Evolutionary conservation across 2,329 filamentous ascomycete species (phyloP).

Genomic region (Colletotrichum sp.): DNA sequence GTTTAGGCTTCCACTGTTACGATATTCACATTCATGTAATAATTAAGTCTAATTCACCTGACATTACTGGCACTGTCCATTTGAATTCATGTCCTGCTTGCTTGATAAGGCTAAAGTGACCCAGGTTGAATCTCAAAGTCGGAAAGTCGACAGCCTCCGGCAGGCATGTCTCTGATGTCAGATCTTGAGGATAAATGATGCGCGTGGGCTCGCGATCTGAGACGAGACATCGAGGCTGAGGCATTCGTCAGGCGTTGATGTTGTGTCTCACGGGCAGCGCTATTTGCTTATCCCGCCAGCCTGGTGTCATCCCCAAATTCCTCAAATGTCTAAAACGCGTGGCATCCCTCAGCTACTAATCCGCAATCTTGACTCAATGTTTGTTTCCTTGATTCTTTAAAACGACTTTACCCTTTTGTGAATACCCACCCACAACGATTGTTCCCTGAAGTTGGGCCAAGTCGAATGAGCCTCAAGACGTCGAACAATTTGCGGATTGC

Average conservation of each 20-base stretch:
- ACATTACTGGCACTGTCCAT: background rate
- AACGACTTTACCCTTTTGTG: fast-evolving
- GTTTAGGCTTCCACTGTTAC: background rate
- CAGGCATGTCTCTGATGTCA: background rate
- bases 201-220: background rate
- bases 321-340: background rate
- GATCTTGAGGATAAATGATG: background rate
- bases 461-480: background rate
- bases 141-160: background rate
- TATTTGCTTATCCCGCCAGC: background rate
- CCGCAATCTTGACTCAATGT: background rate
- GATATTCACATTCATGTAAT: constrained; percentile 15
- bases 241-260: background rate
- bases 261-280: background rate
- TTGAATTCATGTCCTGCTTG: background rate
- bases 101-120: background rate
- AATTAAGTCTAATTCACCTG: constrained; percentile 9
- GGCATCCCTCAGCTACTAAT: background rate
- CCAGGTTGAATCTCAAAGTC: background rate
- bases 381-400: background rate
- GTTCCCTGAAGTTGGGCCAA: background rate
- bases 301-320: background rate
- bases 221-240: background rate
- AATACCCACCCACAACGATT: background rate
- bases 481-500: background rate